A percentile compares a stretch with the other conserved stretches of the same genome.
Conservation (phyloP, 352 stramenopile genomes). For the Phytophthora citrophthora region DNA sequence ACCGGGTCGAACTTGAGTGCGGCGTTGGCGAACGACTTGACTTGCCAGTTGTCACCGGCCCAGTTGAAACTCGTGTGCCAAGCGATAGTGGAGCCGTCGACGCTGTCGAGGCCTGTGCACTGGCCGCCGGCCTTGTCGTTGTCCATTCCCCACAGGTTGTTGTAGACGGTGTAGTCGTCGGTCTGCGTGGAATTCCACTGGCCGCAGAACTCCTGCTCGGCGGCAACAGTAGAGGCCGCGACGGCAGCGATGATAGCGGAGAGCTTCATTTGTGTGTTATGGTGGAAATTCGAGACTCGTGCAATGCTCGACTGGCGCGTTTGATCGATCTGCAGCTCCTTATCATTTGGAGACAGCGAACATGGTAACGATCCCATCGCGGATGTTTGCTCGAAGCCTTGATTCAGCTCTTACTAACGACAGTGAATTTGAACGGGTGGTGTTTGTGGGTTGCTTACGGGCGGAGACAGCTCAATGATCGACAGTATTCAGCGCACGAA, state of each 20-base stretch:
- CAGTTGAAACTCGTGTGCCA: constrained; percentile 51
- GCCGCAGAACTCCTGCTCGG: constrained; percentile 29
- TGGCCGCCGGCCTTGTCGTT: constrained; percentile 32
- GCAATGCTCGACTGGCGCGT: too few relatives aligned
- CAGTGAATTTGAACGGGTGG: neutral
- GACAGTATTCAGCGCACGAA: neutral
- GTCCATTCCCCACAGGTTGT: constrained; percentile 41
- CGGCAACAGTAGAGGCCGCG: neutral
- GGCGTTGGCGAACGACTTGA: constrained; percentile 39
- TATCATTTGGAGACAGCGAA: constrained; percentile 7
- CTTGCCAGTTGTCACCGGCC: constrained; percentile 34
- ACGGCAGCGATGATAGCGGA: neutral
- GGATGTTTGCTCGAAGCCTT: neutral
- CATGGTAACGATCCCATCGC: neutral
- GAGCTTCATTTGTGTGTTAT: constrained; percentile 16
- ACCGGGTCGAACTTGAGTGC: constrained; percentile 28
- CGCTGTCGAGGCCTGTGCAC: constrained; percentile 41
- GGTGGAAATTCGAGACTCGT: constrained; percentile 8
- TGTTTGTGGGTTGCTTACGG: neutral
- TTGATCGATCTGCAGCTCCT: neutral
- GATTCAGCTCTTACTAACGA: neutral
- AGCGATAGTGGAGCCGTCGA: constrained; percentile 31
- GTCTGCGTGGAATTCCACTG: constrained; percentile 29
- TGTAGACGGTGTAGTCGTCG: constrained; percentile 42
- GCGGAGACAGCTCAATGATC: neutral